phyloP scores from a whole-genome alignment of 495 filamentous ascomycete species.

The Cercophora scortea region DNA sequence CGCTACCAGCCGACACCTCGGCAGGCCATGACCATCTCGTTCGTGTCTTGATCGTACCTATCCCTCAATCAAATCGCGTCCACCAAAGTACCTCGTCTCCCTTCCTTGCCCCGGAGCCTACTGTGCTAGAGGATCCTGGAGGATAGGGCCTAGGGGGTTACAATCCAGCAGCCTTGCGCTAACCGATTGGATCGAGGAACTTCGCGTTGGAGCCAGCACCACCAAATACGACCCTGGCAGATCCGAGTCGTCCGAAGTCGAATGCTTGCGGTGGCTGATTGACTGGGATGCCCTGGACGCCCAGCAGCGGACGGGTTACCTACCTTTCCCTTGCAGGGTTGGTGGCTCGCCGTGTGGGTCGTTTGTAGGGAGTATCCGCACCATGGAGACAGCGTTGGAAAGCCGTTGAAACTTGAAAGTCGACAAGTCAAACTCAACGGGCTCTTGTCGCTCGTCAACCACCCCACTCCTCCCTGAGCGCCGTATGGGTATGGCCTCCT shows the following conservation, averaged over 20 bases:
- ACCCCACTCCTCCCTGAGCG: no score
- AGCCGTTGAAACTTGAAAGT: neutral
- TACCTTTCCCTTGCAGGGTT: neutral
- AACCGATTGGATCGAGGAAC: neutral
- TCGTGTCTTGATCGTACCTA: no score
- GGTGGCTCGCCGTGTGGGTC: neutral
- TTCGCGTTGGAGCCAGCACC: no score
- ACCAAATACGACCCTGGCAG: neutral
- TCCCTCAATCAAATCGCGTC: no score
- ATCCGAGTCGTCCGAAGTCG: conserved; percentile 10
- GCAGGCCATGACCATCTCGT: no score
- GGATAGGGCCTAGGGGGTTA: no score
- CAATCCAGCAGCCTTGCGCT: conserved; percentile 13
- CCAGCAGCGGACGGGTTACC: neutral
- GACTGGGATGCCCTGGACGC: neutral
- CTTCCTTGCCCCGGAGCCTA: no score
- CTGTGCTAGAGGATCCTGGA: no score
- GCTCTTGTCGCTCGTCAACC: no score
- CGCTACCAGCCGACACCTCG: no score
- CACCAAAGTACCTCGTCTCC: no score
- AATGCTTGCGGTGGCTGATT: neutral
- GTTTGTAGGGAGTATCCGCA: neutral
- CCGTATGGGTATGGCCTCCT: no score
- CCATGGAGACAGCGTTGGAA: neutral
- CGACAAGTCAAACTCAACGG: neutral